A percentile compares a stretch with the other conserved stretches of the same genome.
These are phyloP conservation scores for Coniochaeta sp. DNA, from an alignment of 2,329 filamentous ascomycete species.

Conservation along the genomic window DNA sequence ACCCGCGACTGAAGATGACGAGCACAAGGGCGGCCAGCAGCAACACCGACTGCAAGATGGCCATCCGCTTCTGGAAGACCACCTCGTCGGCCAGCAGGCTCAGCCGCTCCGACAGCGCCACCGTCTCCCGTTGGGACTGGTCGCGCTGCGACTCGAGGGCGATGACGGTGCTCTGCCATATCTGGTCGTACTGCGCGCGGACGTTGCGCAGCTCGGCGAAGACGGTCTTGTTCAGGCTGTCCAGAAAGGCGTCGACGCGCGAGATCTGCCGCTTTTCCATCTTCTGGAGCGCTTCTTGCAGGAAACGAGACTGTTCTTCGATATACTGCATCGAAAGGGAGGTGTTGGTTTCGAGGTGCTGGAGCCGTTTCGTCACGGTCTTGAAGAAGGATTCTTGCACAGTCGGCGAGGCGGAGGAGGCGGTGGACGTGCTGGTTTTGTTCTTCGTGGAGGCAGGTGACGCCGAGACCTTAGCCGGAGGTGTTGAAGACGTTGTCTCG, in stretches of 20 bases:
- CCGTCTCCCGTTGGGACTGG: slow-evolving; percentile 73
- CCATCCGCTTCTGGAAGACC: slow-evolving; percentile 80
- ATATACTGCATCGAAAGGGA: slow-evolving; percentile 93
- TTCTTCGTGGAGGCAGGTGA: slow-evolving; percentile 20
- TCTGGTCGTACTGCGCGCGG: slow-evolving; percentile 83
- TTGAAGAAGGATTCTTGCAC: slow-evolving; percentile 99
- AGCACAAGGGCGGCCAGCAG: slow-evolving; percentile 81
- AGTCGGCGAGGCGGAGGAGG: slow-evolving; percentile 59
- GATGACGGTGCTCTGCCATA: slow-evolving; percentile 93
- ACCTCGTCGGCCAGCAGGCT: slow-evolving; percentile 92
- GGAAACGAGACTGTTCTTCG: slow-evolving; percentile 85
- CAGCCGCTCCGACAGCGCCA: slow-evolving; percentile 72
- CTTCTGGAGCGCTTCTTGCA: slow-evolving; percentile 79
- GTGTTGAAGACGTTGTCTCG: background rate
- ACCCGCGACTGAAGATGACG: slow-evolving; percentile 67
- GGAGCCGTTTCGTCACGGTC: slow-evolving; percentile 84
- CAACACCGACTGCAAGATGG: slow-evolving; percentile 82
- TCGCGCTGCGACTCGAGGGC: slow-evolving; percentile 85
- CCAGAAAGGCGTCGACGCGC: slow-evolving; percentile 77
- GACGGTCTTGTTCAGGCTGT: slow-evolving; percentile 81
- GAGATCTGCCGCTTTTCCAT: slow-evolving; percentile 80
- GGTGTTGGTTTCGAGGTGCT: slow-evolving; percentile 85
- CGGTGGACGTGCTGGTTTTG: slow-evolving; percentile 32
- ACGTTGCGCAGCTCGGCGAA: slow-evolving; percentile 71
- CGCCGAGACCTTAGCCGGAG: slow-evolving; percentile 7